Evolutionary conservation across 2,329 filamentous ascomycete species (phyloP).

Genomic region (Hypoxylon sp.): DNA sequence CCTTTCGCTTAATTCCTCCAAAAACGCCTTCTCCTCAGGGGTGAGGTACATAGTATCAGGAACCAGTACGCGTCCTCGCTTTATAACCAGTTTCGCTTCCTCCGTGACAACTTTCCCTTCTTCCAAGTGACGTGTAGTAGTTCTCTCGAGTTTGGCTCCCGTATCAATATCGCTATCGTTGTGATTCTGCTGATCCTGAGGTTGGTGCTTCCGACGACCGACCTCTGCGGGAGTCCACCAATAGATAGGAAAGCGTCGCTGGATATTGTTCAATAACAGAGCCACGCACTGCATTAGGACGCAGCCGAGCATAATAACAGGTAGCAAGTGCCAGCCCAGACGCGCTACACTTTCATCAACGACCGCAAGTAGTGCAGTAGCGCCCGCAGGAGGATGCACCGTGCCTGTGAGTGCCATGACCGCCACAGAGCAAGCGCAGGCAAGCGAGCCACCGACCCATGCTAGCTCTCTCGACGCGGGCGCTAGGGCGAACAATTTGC

Average conservation of each 20-base stretch:
- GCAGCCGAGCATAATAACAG: slow-evolving; percentile 72
- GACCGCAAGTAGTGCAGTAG: slow-evolving; percentile 79
- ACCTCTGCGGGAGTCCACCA: slow-evolving; percentile 73
- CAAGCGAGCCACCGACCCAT: slow-evolving; percentile 75
- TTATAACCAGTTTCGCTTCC: slow-evolving; percentile 31
- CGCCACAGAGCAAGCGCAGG: slow-evolving; percentile 74
- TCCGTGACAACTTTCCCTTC: slow-evolving; percentile 27
- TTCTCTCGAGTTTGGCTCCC: slow-evolving; percentile 33
- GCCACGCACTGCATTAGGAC: slow-evolving; percentile 74
- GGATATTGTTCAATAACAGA: slow-evolving; percentile 77
- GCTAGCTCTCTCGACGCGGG: slow-evolving; percentile 65
- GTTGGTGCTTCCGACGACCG: slow-evolving; percentile 22
- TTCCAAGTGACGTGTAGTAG: slow-evolving; percentile 29
- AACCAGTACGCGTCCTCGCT: slow-evolving; percentile 25
- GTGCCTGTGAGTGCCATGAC: slow-evolving; percentile 80
- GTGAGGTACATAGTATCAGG: slow-evolving; percentile 36
- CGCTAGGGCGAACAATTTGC: slow-evolving; percentile 74
- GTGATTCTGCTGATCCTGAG: slow-evolving; percentile 9
- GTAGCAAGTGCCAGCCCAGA: slow-evolving; percentile 79
- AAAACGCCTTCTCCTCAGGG: slow-evolving; percentile 38
- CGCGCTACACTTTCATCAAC: slow-evolving; percentile 66
- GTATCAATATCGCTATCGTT: slow-evolving; percentile 32
- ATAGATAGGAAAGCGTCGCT: slow-evolving; percentile 76
- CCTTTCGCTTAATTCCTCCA: slow-evolving; percentile 39
- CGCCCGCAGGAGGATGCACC: slow-evolving; percentile 80